These are phyloP conservation scores for Phaeosphaeria sp. DNA, from an alignment of 2,329 filamentous ascomycete species.

Conservation along the genomic window DNA sequence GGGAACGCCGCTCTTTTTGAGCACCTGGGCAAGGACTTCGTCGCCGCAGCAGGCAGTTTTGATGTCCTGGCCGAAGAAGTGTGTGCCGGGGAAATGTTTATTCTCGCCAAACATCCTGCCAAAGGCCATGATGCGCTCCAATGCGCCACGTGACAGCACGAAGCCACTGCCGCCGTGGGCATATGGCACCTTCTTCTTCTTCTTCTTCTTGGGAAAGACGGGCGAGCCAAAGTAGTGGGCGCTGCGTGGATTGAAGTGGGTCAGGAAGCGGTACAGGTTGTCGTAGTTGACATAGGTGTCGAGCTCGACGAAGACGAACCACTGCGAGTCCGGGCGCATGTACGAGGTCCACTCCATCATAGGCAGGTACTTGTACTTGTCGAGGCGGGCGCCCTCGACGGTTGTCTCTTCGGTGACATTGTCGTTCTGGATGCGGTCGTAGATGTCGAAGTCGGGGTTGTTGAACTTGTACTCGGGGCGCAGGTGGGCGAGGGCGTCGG, in stretches of 20 bases:
- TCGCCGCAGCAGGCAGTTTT: constrained; percentile 48
- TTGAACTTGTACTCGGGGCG: constrained; percentile 46
- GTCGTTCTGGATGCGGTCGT: constrained; percentile 53
- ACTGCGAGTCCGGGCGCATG: constrained; percentile 38
- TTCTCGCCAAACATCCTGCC: constrained; percentile 46
- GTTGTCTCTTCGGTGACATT: constrained; percentile 50
- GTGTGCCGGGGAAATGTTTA: constrained; percentile 38
- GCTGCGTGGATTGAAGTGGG: constrained; percentile 43
- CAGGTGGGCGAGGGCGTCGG: constrained; percentile 55
- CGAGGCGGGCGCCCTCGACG: constrained; percentile 60
- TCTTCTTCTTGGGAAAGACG: constrained; percentile 42
- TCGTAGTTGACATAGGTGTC: constrained; percentile 49
- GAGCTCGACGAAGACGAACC: constrained; percentile 48
- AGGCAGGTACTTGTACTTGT: constrained; percentile 66
- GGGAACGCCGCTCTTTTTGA: constrained; percentile 44
- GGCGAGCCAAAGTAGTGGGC: constrained; percentile 51
- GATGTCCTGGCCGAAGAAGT: constrained; percentile 46
- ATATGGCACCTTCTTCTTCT: constrained; percentile 32
- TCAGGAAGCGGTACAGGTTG: constrained; percentile 50
- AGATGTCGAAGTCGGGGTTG: constrained; percentile 60
- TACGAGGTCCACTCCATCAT: constrained; percentile 59
- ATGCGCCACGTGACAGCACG: constrained; percentile 55
- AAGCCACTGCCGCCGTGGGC: constrained; percentile 54
- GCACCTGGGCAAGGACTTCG: constrained; percentile 45
- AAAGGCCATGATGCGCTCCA: constrained; percentile 52